Evolutionary conservation across 176 grass and related monocot species (phyloP), one percentile per base, ranked within the genome.

Genomic region (Dendrocalamus sinicus): DNA sequence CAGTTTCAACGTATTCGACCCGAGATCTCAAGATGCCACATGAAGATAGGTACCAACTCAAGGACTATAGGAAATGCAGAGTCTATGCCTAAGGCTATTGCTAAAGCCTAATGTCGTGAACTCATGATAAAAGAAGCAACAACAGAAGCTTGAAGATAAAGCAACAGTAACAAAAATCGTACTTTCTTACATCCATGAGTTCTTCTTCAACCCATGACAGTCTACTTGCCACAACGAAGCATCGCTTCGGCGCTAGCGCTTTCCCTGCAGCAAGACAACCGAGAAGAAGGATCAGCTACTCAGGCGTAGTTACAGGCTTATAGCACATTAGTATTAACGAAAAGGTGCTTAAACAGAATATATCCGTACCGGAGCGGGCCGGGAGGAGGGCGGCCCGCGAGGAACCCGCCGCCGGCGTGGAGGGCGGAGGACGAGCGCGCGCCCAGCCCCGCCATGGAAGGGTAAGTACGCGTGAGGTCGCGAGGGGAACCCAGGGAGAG

Each of bases 201-300:
- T 85, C 83, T 17, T 91, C 90, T 62, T 93, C 93, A 45, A 86
- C 75, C 72, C 77, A 80, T 24, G 86, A 50, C 23, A 90, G 79
- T 55, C 81, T 84, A 57, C 80, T 74, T 23, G 86, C 84, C 81
- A 87, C 79, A 72, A 44, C 26, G 51, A 89, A 58, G 15, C 62
- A n/a, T 57, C 64, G 55, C 71, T 86, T 96, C 41, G 43, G 80
- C 8, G 22, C 19, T 63, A 72, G 48, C 68, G n/a, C 75, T 86
- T 86, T 93, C 19, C 86, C 91, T 91, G 55, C 52, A 88, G 20
- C 13, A 79, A 82, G 30, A 59, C 46, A 69, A 75, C 23, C 32
- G 69, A 79, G 54, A 24, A 55, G 22, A 55, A 22, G 19, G 55
- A 72, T 77, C 64, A 78, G 52, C 16, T 62, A 39, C 16, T 20